Evolutionary conservation across 2,329 filamentous ascomycete genomes (phyloP), one percentile per base, ranked within the genome.

Genomic region (Drechslerella coelobrocha): DNA sequence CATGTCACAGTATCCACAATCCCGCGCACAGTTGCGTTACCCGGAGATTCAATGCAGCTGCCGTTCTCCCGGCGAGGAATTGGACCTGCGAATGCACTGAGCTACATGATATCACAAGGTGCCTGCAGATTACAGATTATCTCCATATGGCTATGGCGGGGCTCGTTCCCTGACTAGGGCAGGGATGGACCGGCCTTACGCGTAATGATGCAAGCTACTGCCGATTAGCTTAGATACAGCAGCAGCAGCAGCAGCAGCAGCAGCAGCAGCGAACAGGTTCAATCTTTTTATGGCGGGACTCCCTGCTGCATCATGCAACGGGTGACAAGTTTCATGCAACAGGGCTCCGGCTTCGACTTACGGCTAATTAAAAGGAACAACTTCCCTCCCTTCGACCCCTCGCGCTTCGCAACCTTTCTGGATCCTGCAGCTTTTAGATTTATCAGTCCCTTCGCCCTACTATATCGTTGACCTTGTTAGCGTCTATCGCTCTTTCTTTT

Each of bases 141-240:
- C n/a, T n/a, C n/a, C n/a, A n/a, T n/a, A n/a, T n/a, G n/a, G n/a
- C n/a, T n/a, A n/a, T n/a, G n/a, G n/a, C n/a, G n/a, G n/a, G n/a
- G n/a, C n/a, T n/a, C 9, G 41, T 19, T 19, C 21, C n/a, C 17
- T 3, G 19, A 23, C n/a, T 45, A 6, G 41, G 19, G 41, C 41
- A 45, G 17, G 41, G 41, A 19, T 45, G 19, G n/a, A 4, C 10
- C 5, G 41, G 10, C 19, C n/a, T 21, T 45, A 45, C 41, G 41
- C 41, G 41, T 45, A 45, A 19, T 45, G 41, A 45, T 45, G 41
- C 41, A 23, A 23, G 41, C 41, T 45, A 6, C 29, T 31, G 29
- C 29, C 29, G 29, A 6, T 12, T 31, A 31, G n/a, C n/a, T n/a
- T n/a, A 31, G 29, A 31, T 31, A 12, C 29, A 31, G 12, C 29